phyloP scores from a whole-genome alignment of 1,284 basidiomycete genomes.

The Fereydounia khargensis region DNA sequence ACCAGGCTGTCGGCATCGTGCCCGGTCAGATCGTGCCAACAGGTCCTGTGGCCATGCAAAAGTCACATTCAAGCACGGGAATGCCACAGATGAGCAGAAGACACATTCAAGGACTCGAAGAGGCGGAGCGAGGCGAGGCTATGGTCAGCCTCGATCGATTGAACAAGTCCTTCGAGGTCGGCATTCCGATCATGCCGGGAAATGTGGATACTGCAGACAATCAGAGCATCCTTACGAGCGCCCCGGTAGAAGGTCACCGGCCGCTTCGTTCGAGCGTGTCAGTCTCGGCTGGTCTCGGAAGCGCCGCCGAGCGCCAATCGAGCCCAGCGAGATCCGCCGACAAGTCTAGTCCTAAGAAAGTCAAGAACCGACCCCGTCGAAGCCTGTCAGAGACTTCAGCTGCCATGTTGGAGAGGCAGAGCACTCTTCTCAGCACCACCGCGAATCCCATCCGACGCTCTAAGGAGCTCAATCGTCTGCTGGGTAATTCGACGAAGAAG shows the following conservation, averaged over 20 bases:
- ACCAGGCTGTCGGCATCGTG: not conserved
- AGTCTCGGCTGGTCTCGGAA: not conserved
- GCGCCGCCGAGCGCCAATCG: not conserved
- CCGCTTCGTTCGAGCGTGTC: not conserved
- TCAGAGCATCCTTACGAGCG: constrained; percentile 36
- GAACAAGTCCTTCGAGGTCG: constrained; percentile 28
- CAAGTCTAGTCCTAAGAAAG: too few species aligned
- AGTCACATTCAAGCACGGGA: too few species aligned
- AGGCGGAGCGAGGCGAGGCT: constrained; percentile 35
- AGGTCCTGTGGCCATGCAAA: constrained; percentile 2
- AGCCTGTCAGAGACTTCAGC: constrained; percentile 23
- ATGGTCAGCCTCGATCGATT: constrained; percentile 41
- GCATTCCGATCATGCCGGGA: constrained; percentile 31
- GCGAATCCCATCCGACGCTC: constrained; percentile 39
- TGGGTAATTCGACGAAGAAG: constrained; percentile 37
- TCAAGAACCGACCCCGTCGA: constrained; percentile 15
- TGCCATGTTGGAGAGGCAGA: constrained; percentile 31
- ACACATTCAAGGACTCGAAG: constrained; percentile 28
- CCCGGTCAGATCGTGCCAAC: not conserved
- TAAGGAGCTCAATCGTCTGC: constrained; percentile 40
- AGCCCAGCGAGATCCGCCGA: not conserved
- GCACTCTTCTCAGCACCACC: constrained; percentile 38
- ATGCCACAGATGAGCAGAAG: constrained; percentile 21
- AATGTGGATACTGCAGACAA: constrained; percentile 30
- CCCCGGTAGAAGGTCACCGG: constrained; percentile 6